Conservation (phyloP, 345 rosid genomes). For the Citrus australasica region DNA sequence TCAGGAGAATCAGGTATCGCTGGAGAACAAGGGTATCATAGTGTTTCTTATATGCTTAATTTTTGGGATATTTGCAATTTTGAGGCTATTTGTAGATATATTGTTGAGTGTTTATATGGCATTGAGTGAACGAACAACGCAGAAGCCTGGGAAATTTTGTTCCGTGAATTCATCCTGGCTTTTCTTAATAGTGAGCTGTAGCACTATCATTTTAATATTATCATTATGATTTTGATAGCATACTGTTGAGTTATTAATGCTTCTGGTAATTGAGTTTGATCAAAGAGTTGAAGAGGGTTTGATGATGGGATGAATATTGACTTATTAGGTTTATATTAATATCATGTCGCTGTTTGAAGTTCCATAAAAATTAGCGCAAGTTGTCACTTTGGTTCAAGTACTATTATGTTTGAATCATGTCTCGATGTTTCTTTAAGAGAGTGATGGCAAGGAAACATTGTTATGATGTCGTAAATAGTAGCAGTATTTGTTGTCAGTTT, state of each 20-base stretch:
- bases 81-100: constrained; percentile 46
- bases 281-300: too few relatives aligned
- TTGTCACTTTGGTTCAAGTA: too few relatives aligned
- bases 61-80: constrained; percentile 53
- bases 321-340: too few relatives aligned
- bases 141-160: constrained; percentile 59
- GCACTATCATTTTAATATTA: constrained; percentile 42
- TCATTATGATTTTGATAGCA: constrained; percentile 29
- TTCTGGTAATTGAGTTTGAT: background rate
- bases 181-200: constrained; percentile 43
- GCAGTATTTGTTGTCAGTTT: too few relatives aligned
- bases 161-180: constrained; percentile 50
- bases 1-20: constrained; percentile 40
- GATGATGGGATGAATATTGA: too few relatives aligned
- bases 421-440: too few relatives aligned
- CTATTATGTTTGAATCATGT: too few relatives aligned
- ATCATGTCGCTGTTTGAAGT: too few relatives aligned
- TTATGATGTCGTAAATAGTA: too few relatives aligned
- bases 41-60: constrained; percentile 57
- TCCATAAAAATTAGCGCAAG: too few relatives aligned
- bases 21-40: constrained; percentile 77
- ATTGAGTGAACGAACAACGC: constrained; percentile 26
- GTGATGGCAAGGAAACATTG: too few relatives aligned
- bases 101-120: constrained; percentile 26
- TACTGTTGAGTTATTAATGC: background rate